Evolutionary conservation across 176 grass and related monocot species (phyloP).

Genomic region (Neostapfia colusana): DNA sequence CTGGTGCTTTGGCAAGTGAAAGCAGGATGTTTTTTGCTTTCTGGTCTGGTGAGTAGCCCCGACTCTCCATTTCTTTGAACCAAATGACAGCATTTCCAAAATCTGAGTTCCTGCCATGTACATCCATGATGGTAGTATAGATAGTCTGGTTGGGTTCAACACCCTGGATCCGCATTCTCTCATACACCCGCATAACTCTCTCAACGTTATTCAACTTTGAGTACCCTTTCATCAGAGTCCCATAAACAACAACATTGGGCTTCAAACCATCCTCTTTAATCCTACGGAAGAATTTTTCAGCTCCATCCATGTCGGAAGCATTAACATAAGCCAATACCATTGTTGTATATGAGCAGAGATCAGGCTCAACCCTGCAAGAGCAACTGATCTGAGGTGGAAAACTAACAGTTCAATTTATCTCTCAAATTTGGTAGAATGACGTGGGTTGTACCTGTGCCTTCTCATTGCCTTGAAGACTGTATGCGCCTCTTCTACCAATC

Average conservation of each 20-base stretch:
- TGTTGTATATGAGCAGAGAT: conserved; percentile 88
- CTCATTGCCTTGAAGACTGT: conserved; percentile 95
- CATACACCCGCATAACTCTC: conserved; percentile 80
- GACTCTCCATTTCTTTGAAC: conserved; percentile 82
- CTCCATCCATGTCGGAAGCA: conserved; percentile 81
- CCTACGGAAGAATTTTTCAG: conserved; percentile 89
- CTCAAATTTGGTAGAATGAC: neutral
- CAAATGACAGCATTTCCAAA: conserved; percentile 80
- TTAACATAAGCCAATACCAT: conserved; percentile 95
- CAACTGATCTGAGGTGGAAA: conserved; percentile 28
- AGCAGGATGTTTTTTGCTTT: conserved; percentile 86
- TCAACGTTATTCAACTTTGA: conserved; percentile 77
- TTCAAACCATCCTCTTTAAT: conserved; percentile 92
- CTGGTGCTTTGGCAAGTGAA: conserved; percentile 62
- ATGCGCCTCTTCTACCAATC: conserved; percentile 79
- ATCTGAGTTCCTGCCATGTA: conserved; percentile 75
- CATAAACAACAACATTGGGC: conserved; percentile 88
- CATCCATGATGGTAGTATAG: conserved; percentile 86
- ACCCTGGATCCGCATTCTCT: conserved; percentile 84
- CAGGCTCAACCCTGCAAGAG: conserved; percentile 68
- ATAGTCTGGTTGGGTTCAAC: conserved; percentile 86
- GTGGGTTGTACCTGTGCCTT: conserved; percentile 63
- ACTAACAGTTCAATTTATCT: conserved; percentile 20
- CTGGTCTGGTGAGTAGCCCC: conserved; percentile 67
- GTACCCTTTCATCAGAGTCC: conserved; percentile 96